Conservation (phyloP, 768 basidiomycete species). For the Amanita fuliginea region DNA sequence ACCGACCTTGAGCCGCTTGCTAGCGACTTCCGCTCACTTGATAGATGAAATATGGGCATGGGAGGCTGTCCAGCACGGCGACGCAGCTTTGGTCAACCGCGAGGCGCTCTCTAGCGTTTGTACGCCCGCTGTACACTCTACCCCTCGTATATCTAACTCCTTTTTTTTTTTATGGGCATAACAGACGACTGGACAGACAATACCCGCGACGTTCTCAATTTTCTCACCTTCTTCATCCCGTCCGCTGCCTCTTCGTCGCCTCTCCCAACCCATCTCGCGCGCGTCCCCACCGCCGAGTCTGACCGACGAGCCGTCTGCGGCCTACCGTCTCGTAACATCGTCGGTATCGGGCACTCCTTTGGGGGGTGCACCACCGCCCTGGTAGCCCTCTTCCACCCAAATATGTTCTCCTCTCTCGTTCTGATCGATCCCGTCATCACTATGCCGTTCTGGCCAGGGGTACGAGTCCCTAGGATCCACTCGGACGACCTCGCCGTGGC, state of each 20-base stretch:
- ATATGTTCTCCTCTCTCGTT: constrained; percentile 59
- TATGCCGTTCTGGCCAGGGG: constrained; percentile 12
- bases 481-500: constrained; percentile 20
- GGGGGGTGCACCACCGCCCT: constrained; percentile 71
- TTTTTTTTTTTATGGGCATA: neutral
- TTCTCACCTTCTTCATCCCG: constrained; percentile 57
- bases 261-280: constrained; percentile 44
- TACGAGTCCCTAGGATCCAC: constrained; percentile 3
- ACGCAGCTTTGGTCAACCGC: constrained; percentile 65
- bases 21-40: constrained; percentile 27
- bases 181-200: constrained; percentile 77
- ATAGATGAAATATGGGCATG: constrained; percentile 72
- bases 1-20: constrained; percentile 42
- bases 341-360: constrained; percentile 76
- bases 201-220: constrained; percentile 67
- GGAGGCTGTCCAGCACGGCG: constrained; percentile 81
- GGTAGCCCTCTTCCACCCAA: constrained; percentile 52
- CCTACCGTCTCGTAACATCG: constrained; percentile 39
- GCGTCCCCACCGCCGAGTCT: constrained; percentile 32
- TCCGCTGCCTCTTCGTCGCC: constrained; percentile 20
- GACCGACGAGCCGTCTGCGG: constrained; percentile 33
- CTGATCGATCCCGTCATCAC: constrained; percentile 73
- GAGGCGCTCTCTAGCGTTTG: constrained; percentile 45
- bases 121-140: too few species aligned
- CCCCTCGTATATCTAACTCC: neutral